Conservation (phyloP, 176 grass and related monocot species). For the Zea mays region DNA sequence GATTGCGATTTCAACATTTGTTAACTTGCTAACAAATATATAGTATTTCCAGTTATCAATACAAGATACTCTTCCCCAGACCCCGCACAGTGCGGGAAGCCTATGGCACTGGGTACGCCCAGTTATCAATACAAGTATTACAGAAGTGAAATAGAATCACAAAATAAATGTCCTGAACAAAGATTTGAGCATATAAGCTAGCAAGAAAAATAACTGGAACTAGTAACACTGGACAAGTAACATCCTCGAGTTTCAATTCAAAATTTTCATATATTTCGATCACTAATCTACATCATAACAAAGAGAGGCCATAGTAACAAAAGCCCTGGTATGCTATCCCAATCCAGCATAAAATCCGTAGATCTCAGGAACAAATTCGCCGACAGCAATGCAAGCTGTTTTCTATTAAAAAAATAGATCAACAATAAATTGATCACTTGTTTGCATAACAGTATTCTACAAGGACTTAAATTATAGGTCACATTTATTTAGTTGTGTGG, state of each 20-base stretch:
- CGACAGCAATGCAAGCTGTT: not conserved
- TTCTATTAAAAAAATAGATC: not conserved
- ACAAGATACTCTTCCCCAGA: too few species aligned
- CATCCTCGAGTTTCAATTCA: not conserved
- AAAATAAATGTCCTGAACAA: slow-evolving; percentile 1
- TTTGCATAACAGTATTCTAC: slow-evolving; percentile 5
- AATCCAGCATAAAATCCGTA: not conserved
- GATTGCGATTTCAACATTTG: not conserved
- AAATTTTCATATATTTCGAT: not conserved
- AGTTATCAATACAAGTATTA: slow-evolving; percentile 16
- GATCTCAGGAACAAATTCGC: not conserved
- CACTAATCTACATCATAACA: not conserved
- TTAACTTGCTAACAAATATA: not conserved
- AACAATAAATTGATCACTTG: not conserved
- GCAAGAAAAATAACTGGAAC: not conserved
- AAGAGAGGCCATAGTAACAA: not conserved
- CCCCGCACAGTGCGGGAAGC: too few species aligned
- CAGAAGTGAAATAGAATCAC: not conserved
- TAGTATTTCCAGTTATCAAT: not conserved
- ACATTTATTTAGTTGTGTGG: not conserved
- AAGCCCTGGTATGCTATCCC: not conserved
- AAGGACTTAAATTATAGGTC: not conserved
- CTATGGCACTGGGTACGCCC: too few species aligned
- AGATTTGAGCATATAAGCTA: not conserved
- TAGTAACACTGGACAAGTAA: not conserved